Evolutionary conservation across 192 early-diverging fungal species (phyloP).

Genomic region (Funneliformis geosporum): DNA sequence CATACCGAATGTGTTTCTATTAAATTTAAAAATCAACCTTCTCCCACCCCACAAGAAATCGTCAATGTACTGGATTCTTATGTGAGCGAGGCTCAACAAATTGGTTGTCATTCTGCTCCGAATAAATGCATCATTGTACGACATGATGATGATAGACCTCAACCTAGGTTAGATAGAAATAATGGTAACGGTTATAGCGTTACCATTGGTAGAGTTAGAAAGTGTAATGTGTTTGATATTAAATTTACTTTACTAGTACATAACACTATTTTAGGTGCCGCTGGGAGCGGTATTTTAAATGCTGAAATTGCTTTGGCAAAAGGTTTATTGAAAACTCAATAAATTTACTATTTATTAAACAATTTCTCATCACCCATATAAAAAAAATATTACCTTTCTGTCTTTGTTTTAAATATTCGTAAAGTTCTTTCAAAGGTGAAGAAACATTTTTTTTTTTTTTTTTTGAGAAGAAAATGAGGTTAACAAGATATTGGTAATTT

Average conservation of each 20-base stretch:
- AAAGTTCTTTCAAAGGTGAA: too few relatives aligned
- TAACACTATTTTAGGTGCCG: conserved; percentile 96
- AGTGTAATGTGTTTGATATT: conserved; percentile 86
- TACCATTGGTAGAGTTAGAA: conserved; percentile 87
- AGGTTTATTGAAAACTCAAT: conserved; percentile 51
- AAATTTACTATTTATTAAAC: too few relatives aligned
- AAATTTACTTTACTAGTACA: conserved; percentile 90
- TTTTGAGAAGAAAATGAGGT: too few relatives aligned
- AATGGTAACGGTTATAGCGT: conserved; percentile 84
- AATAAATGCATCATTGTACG: conserved; percentile 75
- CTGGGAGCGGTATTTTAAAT: conserved; percentile 90
- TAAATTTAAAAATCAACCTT: conserved; percentile 70
- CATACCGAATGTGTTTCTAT: conserved; percentile 90
- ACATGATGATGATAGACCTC: conserved; percentile 80
- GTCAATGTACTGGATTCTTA: conserved; percentile 71
- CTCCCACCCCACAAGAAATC: conserved; percentile 78
- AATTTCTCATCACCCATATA: too few relatives aligned
- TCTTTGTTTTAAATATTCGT: too few relatives aligned
- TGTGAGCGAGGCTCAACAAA: conserved; percentile 76
- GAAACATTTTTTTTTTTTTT: too few relatives aligned
- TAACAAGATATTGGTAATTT: too few relatives aligned
- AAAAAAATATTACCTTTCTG: too few relatives aligned
- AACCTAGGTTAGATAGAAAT: conserved; percentile 91
- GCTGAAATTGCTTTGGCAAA: conserved; percentile 91
- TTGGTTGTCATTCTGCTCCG: conserved; percentile 82